phyloP scores from a whole-genome alignment of 2,329 filamentous ascomycete genomes.

The Mollisiaceae sp. region DNA sequence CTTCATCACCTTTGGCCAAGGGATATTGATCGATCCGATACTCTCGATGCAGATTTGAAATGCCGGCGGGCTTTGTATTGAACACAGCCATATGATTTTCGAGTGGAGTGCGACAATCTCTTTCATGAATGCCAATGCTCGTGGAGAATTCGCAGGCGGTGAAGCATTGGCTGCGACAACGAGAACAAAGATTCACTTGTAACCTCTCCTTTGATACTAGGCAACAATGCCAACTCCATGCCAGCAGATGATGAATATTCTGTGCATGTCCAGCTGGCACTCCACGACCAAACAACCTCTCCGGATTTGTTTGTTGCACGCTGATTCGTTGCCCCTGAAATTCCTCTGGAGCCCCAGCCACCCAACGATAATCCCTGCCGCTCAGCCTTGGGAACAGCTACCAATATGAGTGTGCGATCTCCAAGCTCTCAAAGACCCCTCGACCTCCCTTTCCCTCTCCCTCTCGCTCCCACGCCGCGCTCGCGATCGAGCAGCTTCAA shows the following conservation, averaged over 20 bases:
- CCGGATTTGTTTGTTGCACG: not conserved
- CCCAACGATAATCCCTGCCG: slow-evolving; percentile 17
- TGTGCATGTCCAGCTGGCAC: not conserved
- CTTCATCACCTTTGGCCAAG: not conserved
- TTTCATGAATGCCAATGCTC: not conserved
- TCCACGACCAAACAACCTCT: not conserved
- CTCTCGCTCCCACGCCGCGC: not conserved
- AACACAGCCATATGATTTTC: not conserved
- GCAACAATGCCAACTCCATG: not conserved
- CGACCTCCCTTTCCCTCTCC: slow-evolving; percentile 6
- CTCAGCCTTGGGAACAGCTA: slow-evolving; percentile 20
- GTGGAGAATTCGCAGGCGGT: not conserved
- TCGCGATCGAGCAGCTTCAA: slow-evolving; percentile 16
- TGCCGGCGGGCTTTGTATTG: slow-evolving; percentile 4
- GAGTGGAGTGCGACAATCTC: not conserved
- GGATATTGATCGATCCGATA: no score
- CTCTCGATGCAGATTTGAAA: not conserved
- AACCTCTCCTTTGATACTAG: not conserved
- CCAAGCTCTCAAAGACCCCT: slow-evolving; percentile 5
- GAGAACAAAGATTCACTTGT: not conserved
- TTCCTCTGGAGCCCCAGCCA: slow-evolving; percentile 6
- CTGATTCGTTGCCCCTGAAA: slow-evolving; percentile 20
- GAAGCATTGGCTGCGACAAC: slow-evolving; percentile 9
- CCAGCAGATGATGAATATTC: slow-evolving; percentile 1
- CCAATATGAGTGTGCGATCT: not conserved